These are phyloP conservation scores for Hericium erinaceus DNA, from an alignment of 768 basidiomycete genomes.

Conservation along the genomic window DNA sequence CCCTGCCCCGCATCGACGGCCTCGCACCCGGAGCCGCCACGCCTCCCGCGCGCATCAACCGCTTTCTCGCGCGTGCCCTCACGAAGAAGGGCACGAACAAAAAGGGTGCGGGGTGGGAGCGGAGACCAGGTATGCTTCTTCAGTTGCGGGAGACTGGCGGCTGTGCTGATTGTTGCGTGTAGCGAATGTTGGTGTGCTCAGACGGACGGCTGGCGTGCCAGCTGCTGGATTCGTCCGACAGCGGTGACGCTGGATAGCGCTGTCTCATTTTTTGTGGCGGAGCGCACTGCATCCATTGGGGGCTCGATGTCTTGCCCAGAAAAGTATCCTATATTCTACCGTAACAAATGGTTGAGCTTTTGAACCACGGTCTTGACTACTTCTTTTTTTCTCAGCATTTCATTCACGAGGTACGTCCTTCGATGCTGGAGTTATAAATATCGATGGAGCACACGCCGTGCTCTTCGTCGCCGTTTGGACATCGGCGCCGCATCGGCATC, in stretches of 20 bases:
- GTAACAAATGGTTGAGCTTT: too few species aligned
- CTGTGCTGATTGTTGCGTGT: neutral
- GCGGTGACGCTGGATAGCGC: neutral
- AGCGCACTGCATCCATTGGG: too few species aligned
- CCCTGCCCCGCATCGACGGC: neutral
- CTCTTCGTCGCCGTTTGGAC: too few species aligned
- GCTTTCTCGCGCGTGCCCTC: slow-evolving; percentile 6
- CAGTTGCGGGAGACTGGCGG: neutral
- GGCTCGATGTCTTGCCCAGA: too few species aligned
- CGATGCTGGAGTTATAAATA: too few species aligned
- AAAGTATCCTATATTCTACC: too few species aligned
- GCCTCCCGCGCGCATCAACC: slow-evolving; percentile 5
- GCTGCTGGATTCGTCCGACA: slow-evolving; percentile 6
- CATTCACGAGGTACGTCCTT: too few species aligned
- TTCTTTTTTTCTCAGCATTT: too few species aligned
- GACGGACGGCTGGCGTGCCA: slow-evolving; percentile 6
- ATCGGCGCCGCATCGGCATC: too few species aligned
- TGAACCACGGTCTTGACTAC: too few species aligned
- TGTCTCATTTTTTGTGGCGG: too few species aligned
- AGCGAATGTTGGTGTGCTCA: slow-evolving; percentile 11
- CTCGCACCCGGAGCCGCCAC: neutral
- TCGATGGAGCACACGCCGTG: too few species aligned
- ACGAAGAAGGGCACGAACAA: neutral
- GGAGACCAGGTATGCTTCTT: slow-evolving; percentile 9
- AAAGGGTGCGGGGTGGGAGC: slow-evolving; percentile 9